Evolutionary conservation across 73 alveolate species (phyloP), one percentile per base, ranked within the genome.

Genomic region (Paramecium octaurelia): DNA sequence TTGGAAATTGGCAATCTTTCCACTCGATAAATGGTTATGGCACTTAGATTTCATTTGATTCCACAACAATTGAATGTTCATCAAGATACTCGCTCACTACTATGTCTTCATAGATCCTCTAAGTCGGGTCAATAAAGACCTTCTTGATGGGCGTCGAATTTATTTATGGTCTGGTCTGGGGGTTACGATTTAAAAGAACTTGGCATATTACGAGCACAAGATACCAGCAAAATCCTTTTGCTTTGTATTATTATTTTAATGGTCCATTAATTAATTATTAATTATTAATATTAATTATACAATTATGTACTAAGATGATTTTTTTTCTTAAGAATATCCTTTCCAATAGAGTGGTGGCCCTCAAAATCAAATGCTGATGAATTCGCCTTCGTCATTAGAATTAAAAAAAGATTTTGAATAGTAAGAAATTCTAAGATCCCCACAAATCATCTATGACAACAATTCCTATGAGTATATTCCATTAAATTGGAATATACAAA

Each of bases 1-100:
- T 31, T 12, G 64, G 68, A 71, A 68, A 86, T 86, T 24, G 34
- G 57, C 91, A 80, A 46, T 80, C 91, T 80, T n/a, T 80, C 91
- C 91, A 80, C 43, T 86, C 42, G 4, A 86, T 38, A 58, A 29
- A 86, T 31, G 93, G 86, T 40, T 60, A 36, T 23, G 93, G 86
- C 36, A 86, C 58, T 2, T 34, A 9, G 43, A 86, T 29, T 7
- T 60, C 12, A 46, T 86, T 58, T 23, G 35, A 58, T 27, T 58
- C 58, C 50, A 86, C 60, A 31, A 44, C n/a, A 21, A 68, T 36
- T 58, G 18, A 16, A 40, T 86, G 54, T 58, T 58, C 44, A 2
- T 40, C 73, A 6, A 46, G 48, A 38, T 36, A 86, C 60, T 68
- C 27, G 10, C 18, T 40, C 9, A 60, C 69, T 27, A 86, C 36